These are phyloP conservation scores for Geotrichum ghanense DNA, from an alignment of 805 yeast species.

Conservation along the genomic window DNA sequence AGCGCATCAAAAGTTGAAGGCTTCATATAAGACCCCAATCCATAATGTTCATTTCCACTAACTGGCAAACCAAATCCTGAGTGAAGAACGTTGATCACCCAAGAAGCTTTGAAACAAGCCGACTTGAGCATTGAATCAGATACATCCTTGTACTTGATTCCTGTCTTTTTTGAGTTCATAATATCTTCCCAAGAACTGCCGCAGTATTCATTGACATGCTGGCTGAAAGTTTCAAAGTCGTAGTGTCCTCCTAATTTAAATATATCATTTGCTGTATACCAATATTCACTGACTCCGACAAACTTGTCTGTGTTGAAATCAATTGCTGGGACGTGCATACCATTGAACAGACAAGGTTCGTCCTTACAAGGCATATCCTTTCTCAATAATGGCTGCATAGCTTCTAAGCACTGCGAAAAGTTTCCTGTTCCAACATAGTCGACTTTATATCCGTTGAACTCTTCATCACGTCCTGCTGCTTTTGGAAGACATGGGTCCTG, in stretches of 20 bases:
- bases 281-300: slow-evolving; percentile 91
- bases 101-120: slow-evolving; percentile 89
- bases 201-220: slow-evolving; percentile 60
- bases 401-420: slow-evolving; percentile 58
- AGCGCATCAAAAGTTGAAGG: slow-evolving; percentile 13
- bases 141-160: slow-evolving; percentile 43
- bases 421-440: slow-evolving; percentile 59
- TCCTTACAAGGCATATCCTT: slow-evolving; percentile 76
- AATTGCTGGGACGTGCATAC: slow-evolving; percentile 85
- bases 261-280: slow-evolving; percentile 93
- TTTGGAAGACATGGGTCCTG: slow-evolving; percentile 76
- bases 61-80: slow-evolving; percentile 84
- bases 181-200: slow-evolving; percentile 56
- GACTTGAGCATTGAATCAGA: slow-evolving; percentile 47
- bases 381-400: slow-evolving; percentile 64
- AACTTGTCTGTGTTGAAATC: slow-evolving; percentile 72
- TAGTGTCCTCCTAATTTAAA: slow-evolving; percentile 84
- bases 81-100: slow-evolving; percentile 83
- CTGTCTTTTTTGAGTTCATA: slow-evolving; percentile 38
- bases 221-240: slow-evolving; percentile 59
- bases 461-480: slow-evolving; percentile 25
- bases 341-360: slow-evolving; percentile 87
- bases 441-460: slow-evolving; percentile 6
- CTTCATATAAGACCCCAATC: slow-evolving; percentile 18
- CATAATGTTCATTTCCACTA: slow-evolving; percentile 8